Evolutionary conservation across 345 rosid species (phyloP).

Genomic region (Pistacia atlantica): DNA sequence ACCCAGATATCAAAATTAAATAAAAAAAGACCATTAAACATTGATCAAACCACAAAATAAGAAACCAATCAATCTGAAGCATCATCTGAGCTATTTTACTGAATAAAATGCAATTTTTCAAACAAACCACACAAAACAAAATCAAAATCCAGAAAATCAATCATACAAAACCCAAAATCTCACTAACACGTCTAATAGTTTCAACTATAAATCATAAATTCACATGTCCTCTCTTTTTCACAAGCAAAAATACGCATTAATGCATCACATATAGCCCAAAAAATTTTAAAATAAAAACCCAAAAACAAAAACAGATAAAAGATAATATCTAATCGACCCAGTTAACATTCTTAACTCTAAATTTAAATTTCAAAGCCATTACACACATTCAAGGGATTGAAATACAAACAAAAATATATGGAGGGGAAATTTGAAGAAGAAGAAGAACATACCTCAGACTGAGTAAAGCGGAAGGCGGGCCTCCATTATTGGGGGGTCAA

Average conservation of each 20-base stretch:
- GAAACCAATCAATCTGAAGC: neutral
- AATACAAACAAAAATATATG: neutral
- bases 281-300: neutral
- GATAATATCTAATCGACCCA: neutral
- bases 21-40: neutral
- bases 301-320: neutral
- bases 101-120: neutral
- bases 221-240: no score
- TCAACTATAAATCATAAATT: neutral
- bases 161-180: neutral
- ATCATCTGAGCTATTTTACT: neutral
- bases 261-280: neutral
- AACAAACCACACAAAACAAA: neutral
- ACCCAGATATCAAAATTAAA: neutral
- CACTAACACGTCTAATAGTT: neutral
- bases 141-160: neutral
- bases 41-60: neutral
- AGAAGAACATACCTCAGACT: slow-evolving; percentile 57
- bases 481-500: slow-evolving; percentile 95
- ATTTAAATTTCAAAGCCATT: neutral
- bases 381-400: neutral
- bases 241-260: neutral
- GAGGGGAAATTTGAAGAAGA: slow-evolving; percentile 1
- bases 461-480: slow-evolving; percentile 88
- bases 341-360: neutral